Percentiles rank a stretch among this genome's conserved stretches.
Conservation (phyloP, 1,284 basidiomycete genomes). For the Cystobasidium pallidum region DNA sequence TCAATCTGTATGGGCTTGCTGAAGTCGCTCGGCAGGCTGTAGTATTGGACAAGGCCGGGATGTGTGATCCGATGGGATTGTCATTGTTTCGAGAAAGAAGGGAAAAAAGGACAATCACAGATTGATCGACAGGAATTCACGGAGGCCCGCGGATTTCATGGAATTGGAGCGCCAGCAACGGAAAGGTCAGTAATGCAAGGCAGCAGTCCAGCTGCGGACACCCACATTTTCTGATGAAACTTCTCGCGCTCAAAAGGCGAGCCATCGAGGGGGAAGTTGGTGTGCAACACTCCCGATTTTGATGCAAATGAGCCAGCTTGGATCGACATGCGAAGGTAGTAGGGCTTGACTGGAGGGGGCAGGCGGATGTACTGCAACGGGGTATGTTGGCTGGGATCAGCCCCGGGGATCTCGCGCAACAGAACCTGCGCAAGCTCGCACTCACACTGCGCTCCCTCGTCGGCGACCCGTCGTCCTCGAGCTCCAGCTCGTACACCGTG, state of each 20-base stretch:
- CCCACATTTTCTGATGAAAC: conserved; percentile 77
- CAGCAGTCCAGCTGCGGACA: not conserved
- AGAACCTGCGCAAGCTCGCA: not conserved
- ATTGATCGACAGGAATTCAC: conserved; percentile 23
- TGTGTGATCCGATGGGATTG: not conserved
- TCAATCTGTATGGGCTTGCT: conserved; percentile 88
- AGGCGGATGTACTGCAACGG: conserved; percentile 81
- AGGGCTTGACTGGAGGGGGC: conserved; percentile 84
- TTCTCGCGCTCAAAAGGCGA: conserved; percentile 76
- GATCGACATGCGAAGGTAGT: conserved; percentile 83
- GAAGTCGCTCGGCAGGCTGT: conserved; percentile 75
- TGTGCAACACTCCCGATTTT: conserved; percentile 85
- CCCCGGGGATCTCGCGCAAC: not conserved
- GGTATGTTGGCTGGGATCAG: not conserved
- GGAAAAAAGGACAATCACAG: conserved; percentile 2
- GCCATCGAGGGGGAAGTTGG: conserved; percentile 91
- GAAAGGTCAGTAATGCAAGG: not conserved
- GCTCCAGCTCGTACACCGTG: conserved; percentile 71
- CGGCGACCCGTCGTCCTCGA: conserved; percentile 88
- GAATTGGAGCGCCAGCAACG: conserved; percentile 16
- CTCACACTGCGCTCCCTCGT: conserved; percentile 59
- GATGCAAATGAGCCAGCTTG: conserved; percentile 86
- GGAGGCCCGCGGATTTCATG: not conserved
- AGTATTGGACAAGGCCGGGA: not conserved
- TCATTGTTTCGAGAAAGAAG: not conserved